Percentiles rank a stretch among this genome's conserved stretches.
phyloP scores from a whole-genome alignment of 2,329 filamentous ascomycete species.

The Fusarium sp. region DNA sequence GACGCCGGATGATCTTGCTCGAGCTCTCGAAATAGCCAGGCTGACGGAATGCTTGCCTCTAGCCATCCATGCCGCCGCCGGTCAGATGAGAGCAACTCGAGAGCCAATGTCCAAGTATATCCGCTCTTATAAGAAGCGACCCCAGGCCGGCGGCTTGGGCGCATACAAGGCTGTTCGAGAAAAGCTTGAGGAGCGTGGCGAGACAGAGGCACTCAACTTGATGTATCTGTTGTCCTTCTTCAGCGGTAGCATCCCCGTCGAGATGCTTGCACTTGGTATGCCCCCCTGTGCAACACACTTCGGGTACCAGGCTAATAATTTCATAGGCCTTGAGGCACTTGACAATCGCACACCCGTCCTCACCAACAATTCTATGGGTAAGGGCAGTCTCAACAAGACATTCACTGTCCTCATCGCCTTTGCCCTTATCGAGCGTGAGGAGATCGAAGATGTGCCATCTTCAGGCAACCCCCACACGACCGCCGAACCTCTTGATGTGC shows the following conservation, averaged over 20 bases:
- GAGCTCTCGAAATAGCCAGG: conserved; percentile 32
- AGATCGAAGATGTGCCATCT: conserved; percentile 37
- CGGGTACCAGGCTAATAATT: neutral
- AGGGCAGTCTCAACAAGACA: conserved; percentile 39
- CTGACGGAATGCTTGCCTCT: conserved; percentile 36
- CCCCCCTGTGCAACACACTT: neutral
- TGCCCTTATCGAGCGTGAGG: conserved; percentile 40
- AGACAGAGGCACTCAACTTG: conserved; percentile 38
- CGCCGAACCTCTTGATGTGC: conserved; percentile 35
- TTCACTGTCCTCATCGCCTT: conserved; percentile 40
- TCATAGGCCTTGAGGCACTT: conserved; percentile 31
- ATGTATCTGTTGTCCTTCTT: conserved; percentile 41
- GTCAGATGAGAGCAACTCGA: conserved; percentile 34
- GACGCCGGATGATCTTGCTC: conserved; percentile 33
- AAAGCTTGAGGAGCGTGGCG: conserved; percentile 37
- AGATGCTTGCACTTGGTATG: conserved; percentile 39
- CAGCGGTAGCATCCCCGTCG: conserved; percentile 37
- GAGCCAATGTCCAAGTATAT: conserved; percentile 41
- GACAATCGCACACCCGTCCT: conserved; percentile 39
- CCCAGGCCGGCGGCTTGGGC: conserved; percentile 32
- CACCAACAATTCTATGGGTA: conserved; percentile 30
- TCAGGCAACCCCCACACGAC: conserved; percentile 21
- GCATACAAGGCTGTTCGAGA: conserved; percentile 39
- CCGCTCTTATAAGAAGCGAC: conserved; percentile 35
- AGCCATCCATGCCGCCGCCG: conserved; percentile 36